Base-by-base conservation (phyloP, 495 filamentous ascomycete species). In the Tricharina praecox region DNA sequence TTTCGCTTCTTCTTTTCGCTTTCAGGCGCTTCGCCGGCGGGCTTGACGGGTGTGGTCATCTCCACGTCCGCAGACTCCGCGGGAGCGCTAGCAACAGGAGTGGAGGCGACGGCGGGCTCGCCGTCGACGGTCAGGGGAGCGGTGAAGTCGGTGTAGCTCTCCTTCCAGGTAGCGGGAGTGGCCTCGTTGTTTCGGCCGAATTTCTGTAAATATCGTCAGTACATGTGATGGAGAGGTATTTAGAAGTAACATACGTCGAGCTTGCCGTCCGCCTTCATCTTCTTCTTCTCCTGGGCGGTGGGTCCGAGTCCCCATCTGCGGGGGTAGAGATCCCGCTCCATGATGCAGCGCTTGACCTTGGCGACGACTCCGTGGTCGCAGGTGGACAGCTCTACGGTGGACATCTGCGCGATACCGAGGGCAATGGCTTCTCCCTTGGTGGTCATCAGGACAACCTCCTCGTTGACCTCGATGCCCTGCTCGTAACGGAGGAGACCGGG, bases 391-490 rank as follows among this genome's bases (percentile, higher is more conserved):
- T 92, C 84, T 46, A 88, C 82, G 1, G 85, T 85, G 11, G 82
- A 87, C 87, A 96, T 96, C 66, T 87, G 82, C 15, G 90, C 85
- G 57, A 93, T 88, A 57, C 81, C 90, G 32, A 96, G 72, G 39
- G 90, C 90, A 55, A 97, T 94, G 18, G 90, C 90, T 67, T 97
- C 90, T 50, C 90, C 90, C 72, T 97, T 97, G 49, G 87, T 95
- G 23, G 88, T 95, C 75, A 96, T 94, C 34, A 97, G 67, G 23
- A 97, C 86, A 61, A 97, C 81, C 62, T 95, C 86, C 59, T 92
- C 86, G 56, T 85, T 73, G 49, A 85, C 71, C 63, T 92, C 81
- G 58, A 96, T 95, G 28, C 75, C 82, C 50, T 73, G 65, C 70
- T 94, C 87, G 65, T 85, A 95, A 59, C 90, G 77, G 34, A 96